Evolutionary conservation across 2,329 filamentous ascomycete species (phyloP), one percentile per base, ranked within the genome.

Genomic region (Byssochlamys sp.): DNA sequence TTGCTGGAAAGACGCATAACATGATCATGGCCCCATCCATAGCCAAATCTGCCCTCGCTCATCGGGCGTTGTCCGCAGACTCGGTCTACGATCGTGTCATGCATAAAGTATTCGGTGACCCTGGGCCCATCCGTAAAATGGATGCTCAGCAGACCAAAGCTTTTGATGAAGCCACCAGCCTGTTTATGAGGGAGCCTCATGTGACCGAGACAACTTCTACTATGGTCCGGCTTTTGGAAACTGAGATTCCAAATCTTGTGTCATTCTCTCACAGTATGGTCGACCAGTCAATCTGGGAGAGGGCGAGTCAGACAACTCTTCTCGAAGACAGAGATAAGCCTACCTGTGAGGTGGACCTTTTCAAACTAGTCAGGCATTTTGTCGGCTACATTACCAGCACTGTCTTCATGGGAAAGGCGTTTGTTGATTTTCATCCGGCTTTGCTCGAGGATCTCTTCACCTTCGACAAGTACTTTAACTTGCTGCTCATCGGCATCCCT

Each of bases 221-320:
- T 12, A 75, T 73, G 5, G 74, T 71, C 52, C 68, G 61, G 45
- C 71, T 70, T 57, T 69, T 79, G 4, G 71, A 79, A 59, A 67
- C 70, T 5, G 74, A 78, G 19, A 73, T 81, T 10, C 79, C 81
- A 3, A 80, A 82, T 55, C 68, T 88, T 33, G 77, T 86, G 45
- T 83, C 82, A 0, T 85, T 84, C 63, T 78, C 77, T 39, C 73
- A 77, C 6, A 84, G 82, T 19, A 72, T 78, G 2, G 81, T 87
- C 26, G 84, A 88, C 64, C 82, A 86, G 59, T 77, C 78, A 63
- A 74, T 75, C 1, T 87, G 85, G 84, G 85, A 88, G 66, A 78
- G 82, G 33, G 71, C 68, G n/a, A 77, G 74, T 19, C 69, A 75
- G 9, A 73, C 80, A 1, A 69, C 71, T 2, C 68, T 76, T 9